Evolutionary conservation across 2,329 filamentous ascomycete species (phyloP).

Genomic region (Colletotrichum sp.): DNA sequence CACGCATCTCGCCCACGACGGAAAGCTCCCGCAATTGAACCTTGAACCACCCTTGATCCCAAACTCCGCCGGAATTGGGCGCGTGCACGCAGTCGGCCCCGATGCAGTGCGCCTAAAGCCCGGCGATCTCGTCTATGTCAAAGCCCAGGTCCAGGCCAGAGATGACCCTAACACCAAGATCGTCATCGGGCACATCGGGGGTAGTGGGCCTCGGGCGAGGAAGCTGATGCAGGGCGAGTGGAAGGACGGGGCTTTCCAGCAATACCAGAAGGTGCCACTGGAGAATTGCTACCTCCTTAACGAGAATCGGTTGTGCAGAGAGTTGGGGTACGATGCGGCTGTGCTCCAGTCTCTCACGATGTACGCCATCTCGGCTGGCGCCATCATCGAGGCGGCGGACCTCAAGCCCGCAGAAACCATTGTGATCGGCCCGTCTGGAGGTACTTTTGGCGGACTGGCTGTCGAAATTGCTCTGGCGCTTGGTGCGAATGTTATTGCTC

Average conservation of each 20-base stretch:
- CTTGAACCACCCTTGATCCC: conserved; percentile 31
- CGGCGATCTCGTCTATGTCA: conserved; percentile 37
- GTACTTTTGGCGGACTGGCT: conserved; percentile 50
- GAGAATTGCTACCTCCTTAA: conserved; percentile 37
- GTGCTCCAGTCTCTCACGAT: conserved; percentile 43
- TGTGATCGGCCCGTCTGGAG: conserved; percentile 55
- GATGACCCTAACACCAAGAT: conserved; percentile 31
- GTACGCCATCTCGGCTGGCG: conserved; percentile 48
- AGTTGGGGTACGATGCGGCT: conserved; percentile 41
- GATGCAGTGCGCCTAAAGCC: conserved; percentile 33
- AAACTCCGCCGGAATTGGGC: conserved; percentile 37
- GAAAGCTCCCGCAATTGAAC: background rate
- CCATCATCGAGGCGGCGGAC: conserved; percentile 39
- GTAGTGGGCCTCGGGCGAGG: conserved; percentile 22
- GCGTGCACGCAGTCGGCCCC: conserved; percentile 34
- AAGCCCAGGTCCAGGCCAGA: conserved; percentile 30
- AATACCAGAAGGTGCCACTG: conserved; percentile 32
- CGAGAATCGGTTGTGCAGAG: conserved; percentile 25
- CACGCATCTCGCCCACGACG: background rate
- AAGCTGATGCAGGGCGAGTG: conserved; percentile 29
- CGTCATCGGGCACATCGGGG: conserved; percentile 33
- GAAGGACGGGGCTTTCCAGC: conserved; percentile 34
- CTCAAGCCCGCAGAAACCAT: conserved; percentile 52
- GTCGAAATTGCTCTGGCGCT: conserved; percentile 53
- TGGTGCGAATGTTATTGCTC: conserved; percentile 56